Conservation (phyloP, 768 basidiomycete genomes). For the Asterophora lycoperdoides region DNA sequence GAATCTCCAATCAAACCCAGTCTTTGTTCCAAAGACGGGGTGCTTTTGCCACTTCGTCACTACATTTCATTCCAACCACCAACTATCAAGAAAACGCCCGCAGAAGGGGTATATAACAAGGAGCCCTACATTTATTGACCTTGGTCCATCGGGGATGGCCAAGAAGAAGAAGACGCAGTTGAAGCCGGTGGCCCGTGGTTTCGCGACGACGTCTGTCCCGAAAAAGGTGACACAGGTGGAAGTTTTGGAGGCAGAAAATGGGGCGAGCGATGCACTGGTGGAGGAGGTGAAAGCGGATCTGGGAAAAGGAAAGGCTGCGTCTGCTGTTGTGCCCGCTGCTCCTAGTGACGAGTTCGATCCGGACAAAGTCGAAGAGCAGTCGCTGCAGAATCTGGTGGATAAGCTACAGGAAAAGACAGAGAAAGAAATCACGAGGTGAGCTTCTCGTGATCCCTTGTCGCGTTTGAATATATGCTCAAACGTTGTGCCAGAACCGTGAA, state of each 20-base stretch:
- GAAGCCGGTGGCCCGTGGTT: slow-evolving; percentile 71
- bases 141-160: slow-evolving; percentile 45
- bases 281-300: slow-evolving; percentile 4
- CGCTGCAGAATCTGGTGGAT: slow-evolving; percentile 72
- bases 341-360: slow-evolving; percentile 27
- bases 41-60: slow-evolving; percentile 1
- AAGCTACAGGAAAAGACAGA: slow-evolving; percentile 84
- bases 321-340: slow-evolving; percentile 8
- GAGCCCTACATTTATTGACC: slow-evolving; percentile 1
- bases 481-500: slow-evolving; percentile 29
- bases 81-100: neutral
- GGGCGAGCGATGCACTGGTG: slow-evolving; percentile 8
- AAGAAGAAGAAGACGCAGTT: slow-evolving; percentile 85
- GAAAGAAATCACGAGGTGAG: slow-evolving; percentile 74
- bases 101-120: slow-evolving; percentile 6
- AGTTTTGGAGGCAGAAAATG: slow-evolving; percentile 21
- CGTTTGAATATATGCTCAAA: neutral
- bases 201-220: slow-evolving; percentile 78
- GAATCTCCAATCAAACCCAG: slow-evolving; percentile 3
- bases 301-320: neutral
- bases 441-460: neutral
- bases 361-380: slow-evolving; percentile 46
- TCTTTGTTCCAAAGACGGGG: slow-evolving; percentile 3
- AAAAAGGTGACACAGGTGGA: slow-evolving; percentile 53
- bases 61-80: neutral